A percentile compares a stretch with the other conserved stretches of the same genome.
Conservation (phyloP, 257 asterid species). For the Gentiana dahurica region DNA sequence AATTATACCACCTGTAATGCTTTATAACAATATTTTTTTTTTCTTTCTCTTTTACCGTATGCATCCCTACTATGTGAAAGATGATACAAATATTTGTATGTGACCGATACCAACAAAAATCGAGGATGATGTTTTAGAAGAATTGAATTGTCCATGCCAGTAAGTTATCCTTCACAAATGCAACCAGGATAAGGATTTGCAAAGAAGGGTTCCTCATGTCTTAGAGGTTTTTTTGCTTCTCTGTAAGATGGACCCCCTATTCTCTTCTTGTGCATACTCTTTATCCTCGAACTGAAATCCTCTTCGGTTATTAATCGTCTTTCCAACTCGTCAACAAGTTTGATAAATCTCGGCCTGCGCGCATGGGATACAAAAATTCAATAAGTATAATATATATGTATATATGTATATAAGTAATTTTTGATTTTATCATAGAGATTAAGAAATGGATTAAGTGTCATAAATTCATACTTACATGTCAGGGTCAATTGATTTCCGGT, state of each 20-base stretch:
- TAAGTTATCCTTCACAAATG: conserved; percentile 16
- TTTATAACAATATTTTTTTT: too few species aligned
- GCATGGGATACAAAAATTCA: too few species aligned
- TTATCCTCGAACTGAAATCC: conserved; percentile 19
- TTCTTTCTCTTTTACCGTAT: too few species aligned
- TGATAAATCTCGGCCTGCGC: conserved; percentile 20
- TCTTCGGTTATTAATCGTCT: conserved; percentile 16
- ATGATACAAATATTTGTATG: too few species aligned
- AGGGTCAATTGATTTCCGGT: conserved; percentile 28
- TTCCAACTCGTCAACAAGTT: conserved; percentile 21
- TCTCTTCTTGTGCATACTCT: conserved; percentile 23
- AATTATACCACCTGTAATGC: too few species aligned
- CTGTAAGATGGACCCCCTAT: conserved; percentile 24
- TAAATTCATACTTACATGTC: conserved; percentile 17
- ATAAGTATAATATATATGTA: too few species aligned
- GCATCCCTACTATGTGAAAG: too few species aligned
- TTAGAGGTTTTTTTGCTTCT: conserved; percentile 17
- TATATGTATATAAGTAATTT: too few species aligned
- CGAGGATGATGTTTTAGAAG: too few species aligned
- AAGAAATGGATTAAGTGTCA: neutral
- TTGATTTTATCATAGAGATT: too few species aligned
- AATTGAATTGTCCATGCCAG: too few species aligned
- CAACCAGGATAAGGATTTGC: conserved; percentile 37
- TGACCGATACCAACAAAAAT: too few species aligned
- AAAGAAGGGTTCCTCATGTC: conserved; percentile 26